Evolutionary conservation across 2,329 filamentous ascomycete genomes (phyloP).

Genomic region (Alternaria angustiovoidea): DNA sequence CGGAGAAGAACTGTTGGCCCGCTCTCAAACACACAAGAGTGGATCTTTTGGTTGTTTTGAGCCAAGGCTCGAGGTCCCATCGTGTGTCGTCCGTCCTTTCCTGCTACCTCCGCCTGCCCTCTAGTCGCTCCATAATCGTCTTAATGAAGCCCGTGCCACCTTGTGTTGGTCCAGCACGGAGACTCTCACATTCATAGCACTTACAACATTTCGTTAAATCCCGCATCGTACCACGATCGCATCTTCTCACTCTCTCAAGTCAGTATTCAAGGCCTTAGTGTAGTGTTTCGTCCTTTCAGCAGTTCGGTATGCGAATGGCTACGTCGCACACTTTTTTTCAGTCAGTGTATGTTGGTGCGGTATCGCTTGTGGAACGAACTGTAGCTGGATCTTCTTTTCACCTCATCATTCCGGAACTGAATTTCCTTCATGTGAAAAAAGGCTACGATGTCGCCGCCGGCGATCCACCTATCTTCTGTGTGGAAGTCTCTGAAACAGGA

Average conservation of each 20-base stretch:
- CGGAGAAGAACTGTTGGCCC: no score
- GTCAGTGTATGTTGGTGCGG: not conserved
- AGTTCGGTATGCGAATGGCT: not conserved
- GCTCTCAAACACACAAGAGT: no score
- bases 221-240: not conserved
- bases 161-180: not conserved
- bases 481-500: not conserved
- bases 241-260: not conserved
- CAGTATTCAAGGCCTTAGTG: not conserved
- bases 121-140: not conserved
- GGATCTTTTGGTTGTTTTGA: not conserved
- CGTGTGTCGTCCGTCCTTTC: not conserved
- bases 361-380: not conserved
- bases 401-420: not conserved
- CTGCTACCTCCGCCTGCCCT: not conserved
- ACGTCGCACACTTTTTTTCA: not conserved
- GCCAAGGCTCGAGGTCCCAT: not conserved
- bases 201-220: not conserved
- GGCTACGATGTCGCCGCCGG: not conserved
- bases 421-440: not conserved
- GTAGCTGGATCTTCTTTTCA: not conserved
- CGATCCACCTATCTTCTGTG: not conserved
- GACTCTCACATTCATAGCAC: not conserved
- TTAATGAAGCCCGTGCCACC: not conserved
- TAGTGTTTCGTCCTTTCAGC: not conserved